Evolutionary conservation across 257 asterid genomes (phyloP).

Genomic region (Nicotiana otophora): DNA sequence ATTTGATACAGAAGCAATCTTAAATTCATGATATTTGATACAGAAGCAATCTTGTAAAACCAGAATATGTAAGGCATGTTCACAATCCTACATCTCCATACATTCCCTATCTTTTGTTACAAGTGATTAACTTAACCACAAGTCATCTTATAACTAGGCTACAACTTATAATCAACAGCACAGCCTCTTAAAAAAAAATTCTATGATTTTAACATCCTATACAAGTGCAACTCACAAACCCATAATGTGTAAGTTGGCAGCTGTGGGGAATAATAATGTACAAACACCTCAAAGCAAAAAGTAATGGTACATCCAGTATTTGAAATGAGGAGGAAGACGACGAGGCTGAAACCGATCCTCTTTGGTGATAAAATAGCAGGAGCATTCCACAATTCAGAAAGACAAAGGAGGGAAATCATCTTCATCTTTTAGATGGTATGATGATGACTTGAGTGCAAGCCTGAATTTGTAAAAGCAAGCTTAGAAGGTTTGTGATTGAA

Average conservation of each 20-base stretch:
- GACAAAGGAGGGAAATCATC: slow-evolving; percentile 82
- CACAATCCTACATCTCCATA: neutral
- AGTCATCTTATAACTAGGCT: neutral
- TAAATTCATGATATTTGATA: neutral
- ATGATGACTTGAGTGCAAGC: slow-evolving; percentile 43
- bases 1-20: neutral
- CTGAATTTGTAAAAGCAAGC: slow-evolving; percentile 44
- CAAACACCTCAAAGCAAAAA: slow-evolving; percentile 6
- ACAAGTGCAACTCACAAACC: slow-evolving; percentile 7
- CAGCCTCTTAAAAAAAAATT: neutral
- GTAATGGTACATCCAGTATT: neutral
- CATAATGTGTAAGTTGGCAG: neutral
- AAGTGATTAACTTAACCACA: neutral
- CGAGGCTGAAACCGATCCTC: slow-evolving; percentile 20
- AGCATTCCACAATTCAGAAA: slow-evolving; percentile 21
- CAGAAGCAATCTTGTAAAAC: neutral
- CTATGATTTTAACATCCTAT: slow-evolving; percentile 10
- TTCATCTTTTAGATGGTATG: slow-evolving; percentile 72
- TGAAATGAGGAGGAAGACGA: slow-evolving; percentile 22
- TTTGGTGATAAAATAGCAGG: neutral
- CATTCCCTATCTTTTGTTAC: neutral
- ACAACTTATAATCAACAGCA: neutral
- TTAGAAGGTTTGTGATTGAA: slow-evolving; percentile 1
- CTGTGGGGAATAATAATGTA: slow-evolving; percentile 18
- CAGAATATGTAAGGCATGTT: neutral